Conservation (phyloP, 2,329 filamentous ascomycete species). For the Venturia nashicola region DNA sequence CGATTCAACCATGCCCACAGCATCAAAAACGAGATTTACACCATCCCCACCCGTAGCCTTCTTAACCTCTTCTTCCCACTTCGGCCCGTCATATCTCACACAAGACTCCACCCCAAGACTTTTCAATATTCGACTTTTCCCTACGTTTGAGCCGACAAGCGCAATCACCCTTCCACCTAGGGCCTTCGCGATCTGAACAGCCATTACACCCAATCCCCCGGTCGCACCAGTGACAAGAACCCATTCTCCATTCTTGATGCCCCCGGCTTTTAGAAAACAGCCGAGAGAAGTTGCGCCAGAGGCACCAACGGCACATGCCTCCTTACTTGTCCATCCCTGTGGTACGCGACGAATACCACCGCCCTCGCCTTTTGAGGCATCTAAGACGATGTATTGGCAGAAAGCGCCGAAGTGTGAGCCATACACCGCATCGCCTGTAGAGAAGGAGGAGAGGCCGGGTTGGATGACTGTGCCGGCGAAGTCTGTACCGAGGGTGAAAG, state of each 20-base stretch:
- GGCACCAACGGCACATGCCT: conserved; percentile 41
- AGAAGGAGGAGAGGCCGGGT: conserved; percentile 20
- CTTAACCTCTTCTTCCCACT: conserved; percentile 42
- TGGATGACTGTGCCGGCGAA: conserved; percentile 42
- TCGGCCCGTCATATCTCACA: conserved; percentile 28
- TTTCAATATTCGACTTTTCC: conserved; percentile 32
- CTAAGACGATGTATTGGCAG: conserved; percentile 37
- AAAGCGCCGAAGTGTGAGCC: conserved; percentile 41
- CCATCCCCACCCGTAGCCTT: conserved; percentile 35
- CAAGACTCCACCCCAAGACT: conserved; percentile 29
- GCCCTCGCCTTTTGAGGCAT: conserved; percentile 15
- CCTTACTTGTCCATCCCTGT: conserved; percentile 29
- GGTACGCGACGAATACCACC: conserved; percentile 33
- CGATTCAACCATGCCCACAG: conserved; percentile 43
- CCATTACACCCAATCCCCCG: conserved; percentile 43
- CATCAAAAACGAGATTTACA: conserved; percentile 46
- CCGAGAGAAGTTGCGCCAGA: conserved; percentile 44
- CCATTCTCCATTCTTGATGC: conserved; percentile 33
- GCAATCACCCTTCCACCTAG: conserved; percentile 42
- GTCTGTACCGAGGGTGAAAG: conserved; percentile 48
- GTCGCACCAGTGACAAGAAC: conserved; percentile 44
- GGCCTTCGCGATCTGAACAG: conserved; percentile 42
- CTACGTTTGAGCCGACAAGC: conserved; percentile 31
- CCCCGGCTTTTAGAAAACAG: conserved; percentile 31
- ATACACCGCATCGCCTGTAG: conserved; percentile 39